phyloP scores from a whole-genome alignment of 176 grass and related monocot genomes.

The Eragrostis nindensis region DNA sequence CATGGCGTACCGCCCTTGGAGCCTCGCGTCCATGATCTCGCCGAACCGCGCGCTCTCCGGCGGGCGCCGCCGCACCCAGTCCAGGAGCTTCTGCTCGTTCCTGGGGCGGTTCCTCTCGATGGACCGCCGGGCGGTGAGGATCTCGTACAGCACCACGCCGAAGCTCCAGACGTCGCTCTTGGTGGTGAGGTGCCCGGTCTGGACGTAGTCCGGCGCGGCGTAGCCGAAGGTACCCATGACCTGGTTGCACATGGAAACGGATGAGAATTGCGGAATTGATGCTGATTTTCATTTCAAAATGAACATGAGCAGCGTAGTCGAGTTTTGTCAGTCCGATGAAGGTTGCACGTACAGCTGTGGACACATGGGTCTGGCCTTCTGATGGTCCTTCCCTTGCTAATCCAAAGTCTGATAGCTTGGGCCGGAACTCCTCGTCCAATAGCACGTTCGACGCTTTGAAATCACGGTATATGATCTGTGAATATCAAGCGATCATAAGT shows the following conservation, averaged over 20 bases:
- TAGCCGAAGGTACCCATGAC: constrained; percentile 79
- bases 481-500: neutral
- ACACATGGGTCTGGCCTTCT: constrained; percentile 71
- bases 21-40: constrained; percentile 62
- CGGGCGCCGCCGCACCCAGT: constrained; percentile 64
- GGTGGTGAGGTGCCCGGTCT: constrained; percentile 63
- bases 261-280: neutral
- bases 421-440: constrained; percentile 67
- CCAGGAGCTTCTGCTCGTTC: constrained; percentile 67
- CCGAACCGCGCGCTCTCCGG: constrained; percentile 33
- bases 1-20: constrained; percentile 56
- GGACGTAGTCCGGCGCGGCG: constrained; percentile 70
- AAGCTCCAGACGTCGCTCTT: constrained; percentile 82
- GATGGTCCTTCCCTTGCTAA: constrained; percentile 75
- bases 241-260: constrained; percentile 26
- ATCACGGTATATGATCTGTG: constrained; percentile 74
- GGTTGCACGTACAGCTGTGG: constrained; percentile 52
- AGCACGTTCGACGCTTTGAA: constrained; percentile 84
- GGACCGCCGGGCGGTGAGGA: constrained; percentile 56
- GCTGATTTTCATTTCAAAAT: no score
- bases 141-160: constrained; percentile 72
- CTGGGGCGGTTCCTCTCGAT: constrained; percentile 48
- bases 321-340: neutral
- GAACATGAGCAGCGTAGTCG: no score
- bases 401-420: constrained; percentile 75